Evolutionary conservation across 2,329 filamentous ascomycete genomes (phyloP), one percentile per base, ranked within the genome.

Genomic region (Tolypocladium amazonense): DNA sequence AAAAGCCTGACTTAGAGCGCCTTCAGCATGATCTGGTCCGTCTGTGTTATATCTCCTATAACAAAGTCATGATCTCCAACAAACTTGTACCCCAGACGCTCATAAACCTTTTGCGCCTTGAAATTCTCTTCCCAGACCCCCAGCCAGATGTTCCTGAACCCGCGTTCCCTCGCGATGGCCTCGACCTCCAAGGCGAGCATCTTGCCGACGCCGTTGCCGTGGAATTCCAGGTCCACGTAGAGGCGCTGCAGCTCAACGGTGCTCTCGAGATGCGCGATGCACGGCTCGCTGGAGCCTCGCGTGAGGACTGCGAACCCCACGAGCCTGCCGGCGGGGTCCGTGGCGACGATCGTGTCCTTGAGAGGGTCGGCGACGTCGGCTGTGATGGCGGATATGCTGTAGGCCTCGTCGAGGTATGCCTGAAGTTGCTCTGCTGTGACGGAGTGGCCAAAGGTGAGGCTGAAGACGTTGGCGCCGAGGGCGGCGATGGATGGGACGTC

Each of bases 81-180:
- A 27, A 64, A 65, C 20, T 59, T 61, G 59, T 75, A 80, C 0
- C 77, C 78, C 64, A 72, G 70, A 64, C 69, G 73, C 60, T 69
- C 69, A 64, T 80, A 80, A 5, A 75, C 68, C 39, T 60, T 69
- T 30, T 71, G 68, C 0, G 77, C 76, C 37, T 64, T 70, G 1
- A 58, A 41, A 58, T 79, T 80, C 62, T 78, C 74, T 57, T 80
- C 75, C 77, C 77, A 80, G 12, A 79, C 77, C 0, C 77, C 77
- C 12, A 80, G 64, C 77, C 77, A 80, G 23, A 79, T 67, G 33
- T 73, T 67, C 56, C 64, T 67, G 38, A 72, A 77, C 0, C 72
- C 76, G 35, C 73, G 67, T 5, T 69, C 63, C 54, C 67, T 65
- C 1, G 76, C 76, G 61, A 75, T 65, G 1, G 59, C 62, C 62